Percentiles rank a stretch among this genome's conserved stretches.
Conservation (phyloP, 768 basidiomycete species). For the Rubroboletus satanas region DNA sequence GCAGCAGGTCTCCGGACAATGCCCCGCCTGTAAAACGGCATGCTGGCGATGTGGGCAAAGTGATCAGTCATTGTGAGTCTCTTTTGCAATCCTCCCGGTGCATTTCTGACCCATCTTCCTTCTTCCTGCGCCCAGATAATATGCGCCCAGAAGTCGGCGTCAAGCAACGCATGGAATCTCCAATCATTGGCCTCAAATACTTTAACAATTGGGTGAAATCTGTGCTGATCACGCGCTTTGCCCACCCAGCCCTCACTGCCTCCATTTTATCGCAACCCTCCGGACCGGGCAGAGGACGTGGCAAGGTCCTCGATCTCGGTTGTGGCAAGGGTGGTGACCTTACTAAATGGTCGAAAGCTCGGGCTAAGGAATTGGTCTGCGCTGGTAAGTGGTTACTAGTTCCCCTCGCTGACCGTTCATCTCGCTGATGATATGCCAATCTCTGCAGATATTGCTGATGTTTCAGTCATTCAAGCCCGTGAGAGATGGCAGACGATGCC, state of each 20-base stretch:
- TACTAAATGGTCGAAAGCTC: conserved; percentile 90
- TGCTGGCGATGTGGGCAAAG: conserved; percentile 66
- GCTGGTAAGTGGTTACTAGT: conserved; percentile 55
- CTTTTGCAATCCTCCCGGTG: background rate
- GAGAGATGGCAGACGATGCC: conserved; percentile 57
- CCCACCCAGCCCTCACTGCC: conserved; percentile 60
- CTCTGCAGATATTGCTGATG: conserved; percentile 74
- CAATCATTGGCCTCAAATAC: conserved; percentile 93
- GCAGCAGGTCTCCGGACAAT: conserved; percentile 37
- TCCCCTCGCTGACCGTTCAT: background rate
- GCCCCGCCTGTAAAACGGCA: conserved; percentile 46
- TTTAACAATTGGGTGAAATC: conserved; percentile 99
- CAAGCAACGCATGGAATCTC: conserved; percentile 77
- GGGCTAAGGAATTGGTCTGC: conserved; percentile 72
- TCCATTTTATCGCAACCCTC: conserved; percentile 29
- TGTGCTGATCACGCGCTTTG: conserved; percentile 89
- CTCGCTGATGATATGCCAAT: background rate
- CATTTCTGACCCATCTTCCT: conserved; percentile 3
- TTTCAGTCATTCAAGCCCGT: conserved; percentile 88
- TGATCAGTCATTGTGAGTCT: conserved; percentile 75
- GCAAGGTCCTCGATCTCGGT: conserved; percentile 92
- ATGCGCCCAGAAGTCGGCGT: conserved; percentile 88
- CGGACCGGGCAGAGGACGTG: conserved; percentile 35
- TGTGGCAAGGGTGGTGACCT: conserved; percentile 99
- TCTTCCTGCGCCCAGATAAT: conserved; percentile 60